A percentile compares a stretch with the other conserved stretches of the same genome.
Conservation (phyloP, 164 flowering plant species). For the Liquidambar formosana region DNA sequence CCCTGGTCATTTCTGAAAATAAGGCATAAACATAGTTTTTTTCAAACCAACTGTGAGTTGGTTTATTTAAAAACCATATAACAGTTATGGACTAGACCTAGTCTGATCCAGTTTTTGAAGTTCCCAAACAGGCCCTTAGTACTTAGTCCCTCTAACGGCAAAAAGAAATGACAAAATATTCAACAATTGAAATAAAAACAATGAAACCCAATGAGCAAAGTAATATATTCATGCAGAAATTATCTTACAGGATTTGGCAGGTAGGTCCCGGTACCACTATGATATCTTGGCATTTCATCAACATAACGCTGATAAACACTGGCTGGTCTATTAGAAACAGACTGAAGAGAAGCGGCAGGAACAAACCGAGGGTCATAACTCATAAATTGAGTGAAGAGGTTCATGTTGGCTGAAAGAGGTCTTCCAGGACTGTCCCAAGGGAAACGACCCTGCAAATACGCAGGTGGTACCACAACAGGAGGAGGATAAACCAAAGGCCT, state of each 20-base stretch:
- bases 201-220: background rate
- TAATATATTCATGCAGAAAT: conserved; percentile 4
- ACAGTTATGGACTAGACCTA: too few relatives aligned
- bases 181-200: background rate
- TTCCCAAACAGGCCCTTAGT: too few relatives aligned
- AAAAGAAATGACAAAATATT: background rate
- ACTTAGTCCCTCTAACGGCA: background rate
- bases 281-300: conserved; percentile 87
- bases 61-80: too few relatives aligned
- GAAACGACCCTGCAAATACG: conserved; percentile 71
- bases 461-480: conserved; percentile 70
- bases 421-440: conserved; percentile 96
- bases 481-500: conserved; percentile 63
- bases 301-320: conserved; percentile 60
- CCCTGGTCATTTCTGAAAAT: too few relatives aligned
- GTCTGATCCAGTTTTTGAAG: too few relatives aligned
- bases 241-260: conserved; percentile 91
- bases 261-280: conserved; percentile 96
- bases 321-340: conserved; percentile 61
- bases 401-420: conserved; percentile 66
- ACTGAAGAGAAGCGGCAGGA: conserved; percentile 74
- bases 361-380: conserved; percentile 65
- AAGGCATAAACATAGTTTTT: background rate
- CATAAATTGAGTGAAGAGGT: conserved; percentile 58
- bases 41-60: too few relatives aligned